Evolutionary conservation across 2,329 filamentous ascomycete genomes (phyloP).

Genomic region (Claviceps arundinis): DNA sequence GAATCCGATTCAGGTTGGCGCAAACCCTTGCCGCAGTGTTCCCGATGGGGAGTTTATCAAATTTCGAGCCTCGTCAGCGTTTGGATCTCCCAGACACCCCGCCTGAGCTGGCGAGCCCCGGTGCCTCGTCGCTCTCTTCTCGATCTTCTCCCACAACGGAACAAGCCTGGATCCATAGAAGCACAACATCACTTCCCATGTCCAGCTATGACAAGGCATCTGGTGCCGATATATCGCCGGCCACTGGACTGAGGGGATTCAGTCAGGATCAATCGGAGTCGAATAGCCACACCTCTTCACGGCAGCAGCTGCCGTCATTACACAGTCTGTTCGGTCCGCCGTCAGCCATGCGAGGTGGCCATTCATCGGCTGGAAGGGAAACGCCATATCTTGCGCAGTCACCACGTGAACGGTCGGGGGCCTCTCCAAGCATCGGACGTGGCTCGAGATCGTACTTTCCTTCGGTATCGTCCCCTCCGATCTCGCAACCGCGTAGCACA

Average conservation of each 20-base stretch:
- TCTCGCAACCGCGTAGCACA: slow-evolving; percentile 30
- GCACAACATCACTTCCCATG: slow-evolving; percentile 38
- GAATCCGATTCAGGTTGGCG: neutral
- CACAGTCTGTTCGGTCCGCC: slow-evolving; percentile 43
- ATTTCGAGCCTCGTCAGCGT: slow-evolving; percentile 35
- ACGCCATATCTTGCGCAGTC: slow-evolving; percentile 29
- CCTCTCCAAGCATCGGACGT: slow-evolving; percentile 24
- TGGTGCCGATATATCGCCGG: slow-evolving; percentile 28
- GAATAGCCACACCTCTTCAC: slow-evolving; percentile 15
- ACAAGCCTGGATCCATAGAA: slow-evolving; percentile 28
- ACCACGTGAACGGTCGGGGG: slow-evolving; percentile 32
- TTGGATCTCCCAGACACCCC: slow-evolving; percentile 40
- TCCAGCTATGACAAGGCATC: slow-evolving; percentile 40
- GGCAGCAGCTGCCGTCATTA: slow-evolving; percentile 41
- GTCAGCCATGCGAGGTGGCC: slow-evolving; percentile 27
- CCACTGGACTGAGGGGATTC: slow-evolving; percentile 23
- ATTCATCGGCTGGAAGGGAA: slow-evolving; percentile 35
- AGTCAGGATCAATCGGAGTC: slow-evolving; percentile 23
- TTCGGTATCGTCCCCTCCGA: slow-evolving; percentile 20
- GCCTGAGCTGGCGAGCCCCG: slow-evolving; percentile 39
- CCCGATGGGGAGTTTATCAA: slow-evolving; percentile 44
- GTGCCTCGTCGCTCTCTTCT: slow-evolving; percentile 33
- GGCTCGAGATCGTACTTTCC: slow-evolving; percentile 36
- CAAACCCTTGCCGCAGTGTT: slow-evolving; percentile 10
- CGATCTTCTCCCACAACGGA: slow-evolving; percentile 30